Evolutionary conservation across 2,329 filamentous ascomycete species (phyloP).

Genomic region (Teratosphaeria pseudoeucalypti): DNA sequence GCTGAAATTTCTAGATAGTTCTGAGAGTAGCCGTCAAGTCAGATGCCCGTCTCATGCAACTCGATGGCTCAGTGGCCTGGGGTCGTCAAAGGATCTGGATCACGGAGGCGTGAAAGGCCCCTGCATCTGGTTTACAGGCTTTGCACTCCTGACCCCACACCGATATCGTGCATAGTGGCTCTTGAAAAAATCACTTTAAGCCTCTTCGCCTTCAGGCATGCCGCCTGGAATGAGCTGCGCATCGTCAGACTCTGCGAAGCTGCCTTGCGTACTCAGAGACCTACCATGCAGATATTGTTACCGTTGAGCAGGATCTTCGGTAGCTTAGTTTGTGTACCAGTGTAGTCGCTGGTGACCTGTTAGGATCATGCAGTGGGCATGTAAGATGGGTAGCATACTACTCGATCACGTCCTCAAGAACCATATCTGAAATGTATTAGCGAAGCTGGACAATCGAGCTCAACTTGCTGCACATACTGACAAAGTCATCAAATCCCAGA

Average conservation of each 20-base stretch:
- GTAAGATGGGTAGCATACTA: constrained; percentile 49
- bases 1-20: neutral
- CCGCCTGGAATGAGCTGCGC: constrained; percentile 15
- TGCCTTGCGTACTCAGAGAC: constrained; percentile 11
- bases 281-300: constrained; percentile 99
- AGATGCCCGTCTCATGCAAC: neutral
- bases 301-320: constrained; percentile 93
- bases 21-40: neutral
- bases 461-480: constrained; percentile 63
- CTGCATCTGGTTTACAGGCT: neutral
- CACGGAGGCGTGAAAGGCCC: neutral
- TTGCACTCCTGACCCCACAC: neutral
- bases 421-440: constrained; percentile 65
- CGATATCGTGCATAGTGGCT: neutral
- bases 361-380: neutral
- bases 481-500: constrained; percentile 96
- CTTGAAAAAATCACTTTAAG: neutral
- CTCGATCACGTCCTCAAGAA: constrained; percentile 92
- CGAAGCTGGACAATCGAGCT: neutral
- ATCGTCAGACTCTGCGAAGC: neutral
- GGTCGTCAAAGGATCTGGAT: neutral
- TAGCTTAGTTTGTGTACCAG: constrained; percentile 72
- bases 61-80: neutral
- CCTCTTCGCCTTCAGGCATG: constrained; percentile 11
- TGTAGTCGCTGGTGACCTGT: constrained; percentile 61